Evolutionary conservation across 2,329 filamentous ascomycete species (phyloP).

Genomic region (Trichoderma citrinoviride): DNA sequence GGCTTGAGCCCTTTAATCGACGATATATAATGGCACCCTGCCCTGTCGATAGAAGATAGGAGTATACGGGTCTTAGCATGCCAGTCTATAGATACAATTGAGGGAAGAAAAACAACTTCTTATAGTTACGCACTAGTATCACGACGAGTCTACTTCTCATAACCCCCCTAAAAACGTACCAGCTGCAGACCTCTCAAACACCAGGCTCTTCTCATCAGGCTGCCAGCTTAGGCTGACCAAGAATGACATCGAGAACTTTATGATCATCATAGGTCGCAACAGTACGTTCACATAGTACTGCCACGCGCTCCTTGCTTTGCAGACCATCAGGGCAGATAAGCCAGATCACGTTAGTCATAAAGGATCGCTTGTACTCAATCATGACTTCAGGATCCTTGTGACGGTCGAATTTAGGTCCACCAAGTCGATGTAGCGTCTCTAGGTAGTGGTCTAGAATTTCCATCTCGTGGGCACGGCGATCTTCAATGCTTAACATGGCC

Average conservation of each 20-base stretch:
- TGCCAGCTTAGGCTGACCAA: not conserved
- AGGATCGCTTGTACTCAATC: conserved; percentile 6
- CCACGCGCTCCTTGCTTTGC: conserved; percentile 1
- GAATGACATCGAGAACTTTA: conserved; percentile 11
- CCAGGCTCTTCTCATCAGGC: not conserved
- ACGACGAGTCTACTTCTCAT: not conserved
- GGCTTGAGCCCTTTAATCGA: conserved; percentile 40
- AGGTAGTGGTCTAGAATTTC: conserved; percentile 8
- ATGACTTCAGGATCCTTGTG: conserved; percentile 14
- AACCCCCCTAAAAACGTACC: not conserved
- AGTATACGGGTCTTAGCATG: no score
- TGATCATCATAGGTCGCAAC: conserved; percentile 10
- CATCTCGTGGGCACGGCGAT: conserved; percentile 9
- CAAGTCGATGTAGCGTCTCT: conserved; percentile 6
- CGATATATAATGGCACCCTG: conserved; percentile 23
- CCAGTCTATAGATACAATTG: no score
- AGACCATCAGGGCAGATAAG: not conserved
- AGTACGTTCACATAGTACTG: not conserved
- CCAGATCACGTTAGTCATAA: conserved; percentile 14
- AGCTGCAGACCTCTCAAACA: not conserved
- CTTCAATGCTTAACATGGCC: conserved; percentile 6
- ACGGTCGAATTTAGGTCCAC: conserved; percentile 9
- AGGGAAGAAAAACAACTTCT: no score
- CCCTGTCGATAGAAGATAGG: not conserved
- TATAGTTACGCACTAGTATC: not conserved